These are phyloP conservation scores for Dalechampia spathulata DNA, from an alignment of 441 rosid genomes.

Conservation along the genomic window DNA sequence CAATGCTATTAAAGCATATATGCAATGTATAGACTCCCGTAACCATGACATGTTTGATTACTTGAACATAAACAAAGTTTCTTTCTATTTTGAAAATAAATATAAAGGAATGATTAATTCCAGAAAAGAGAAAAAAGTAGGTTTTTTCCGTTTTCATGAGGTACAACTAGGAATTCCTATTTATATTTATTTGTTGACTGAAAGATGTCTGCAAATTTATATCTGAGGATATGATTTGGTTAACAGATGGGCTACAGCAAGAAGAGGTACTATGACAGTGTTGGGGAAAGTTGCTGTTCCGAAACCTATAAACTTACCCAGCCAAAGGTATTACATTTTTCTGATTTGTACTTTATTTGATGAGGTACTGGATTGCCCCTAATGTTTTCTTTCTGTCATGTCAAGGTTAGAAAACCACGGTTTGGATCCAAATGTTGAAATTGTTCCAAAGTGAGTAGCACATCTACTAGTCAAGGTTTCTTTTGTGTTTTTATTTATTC, in stretches of 20 bases:
- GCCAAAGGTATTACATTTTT: slow-evolving; percentile 68
- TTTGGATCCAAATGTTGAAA: slow-evolving; percentile 91
- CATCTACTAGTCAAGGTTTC: slow-evolving; percentile 8
- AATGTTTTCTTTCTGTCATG: slow-evolving; percentile 25
- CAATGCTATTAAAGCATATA: no score
- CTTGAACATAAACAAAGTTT: no score
- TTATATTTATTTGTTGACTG: background rate
- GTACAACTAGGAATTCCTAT: no score
- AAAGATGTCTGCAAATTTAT: background rate
- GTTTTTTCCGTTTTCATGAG: no score
- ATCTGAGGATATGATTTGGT: slow-evolving; percentile 10
- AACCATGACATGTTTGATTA: no score
- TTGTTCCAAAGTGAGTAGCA: slow-evolving; percentile 94
- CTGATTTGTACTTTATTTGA: slow-evolving; percentile 11
- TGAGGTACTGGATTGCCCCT: background rate
- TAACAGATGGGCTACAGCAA: slow-evolving; percentile 74
- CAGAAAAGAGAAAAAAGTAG: no score
- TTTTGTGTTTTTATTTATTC: background rate
- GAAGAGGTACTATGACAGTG: slow-evolving; percentile 88
- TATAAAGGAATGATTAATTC: no score
- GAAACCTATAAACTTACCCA: slow-evolving; percentile 95
- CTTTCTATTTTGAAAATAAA: no score
- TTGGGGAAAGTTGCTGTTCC: slow-evolving; percentile 97
- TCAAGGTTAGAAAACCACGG: slow-evolving; percentile 96
- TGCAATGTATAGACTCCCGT: no score